Evolutionary conservation across 2,329 filamentous ascomycete genomes (phyloP), one percentile per base, ranked within the genome.

Genomic region (Drechslerella stenobrocha): DNA sequence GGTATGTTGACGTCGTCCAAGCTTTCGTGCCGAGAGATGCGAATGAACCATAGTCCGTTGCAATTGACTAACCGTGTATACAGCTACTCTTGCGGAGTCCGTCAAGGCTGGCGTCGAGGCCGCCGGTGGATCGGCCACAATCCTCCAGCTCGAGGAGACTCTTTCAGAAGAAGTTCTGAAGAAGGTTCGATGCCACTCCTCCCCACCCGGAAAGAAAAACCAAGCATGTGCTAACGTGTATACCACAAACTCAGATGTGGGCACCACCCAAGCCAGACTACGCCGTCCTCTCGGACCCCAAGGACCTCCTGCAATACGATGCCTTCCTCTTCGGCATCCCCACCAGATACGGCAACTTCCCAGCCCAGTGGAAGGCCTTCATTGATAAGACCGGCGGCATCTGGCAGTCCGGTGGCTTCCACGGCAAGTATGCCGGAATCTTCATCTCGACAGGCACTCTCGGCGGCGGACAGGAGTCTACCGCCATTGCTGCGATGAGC

Each of bases 301-400:
- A 82, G 15, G 79, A 83, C 75, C 81, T 84, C 3, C 53, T 75
- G 9, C 71, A 80, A 53, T 97, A 95, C 80, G 91, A 97, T 75
- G 93, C 81, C 72, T 86, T 96, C 81, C 86, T 98, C 71, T 83
- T 97, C 74, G 93, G 93, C 72, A 93, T 97, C 77, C 93, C 93
- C 66, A 98, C 93, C 52, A 85, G 93, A 72, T 98, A 89, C 80
- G 93, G 93, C 74, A 97, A 95, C 84, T 96, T 96, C 83, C 91
- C 92, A 48, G 89, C 87, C 15, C 93, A 98, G 80, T 96, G 88
- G 88, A 96, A 93, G 82, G 75, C 84, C 40, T 92, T 90, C 82
- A 95, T 90, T 88, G 93, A 98, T 81, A 83, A 84, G 79, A 91
- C 90, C 22, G 92, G 92, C 75, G 81, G 83, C 73, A 88, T 93